Percentiles rank a stretch among this genome's conserved stretches.
phyloP scores from a whole-genome alignment of 441 rosid species.

The Populus hybrid region DNA sequence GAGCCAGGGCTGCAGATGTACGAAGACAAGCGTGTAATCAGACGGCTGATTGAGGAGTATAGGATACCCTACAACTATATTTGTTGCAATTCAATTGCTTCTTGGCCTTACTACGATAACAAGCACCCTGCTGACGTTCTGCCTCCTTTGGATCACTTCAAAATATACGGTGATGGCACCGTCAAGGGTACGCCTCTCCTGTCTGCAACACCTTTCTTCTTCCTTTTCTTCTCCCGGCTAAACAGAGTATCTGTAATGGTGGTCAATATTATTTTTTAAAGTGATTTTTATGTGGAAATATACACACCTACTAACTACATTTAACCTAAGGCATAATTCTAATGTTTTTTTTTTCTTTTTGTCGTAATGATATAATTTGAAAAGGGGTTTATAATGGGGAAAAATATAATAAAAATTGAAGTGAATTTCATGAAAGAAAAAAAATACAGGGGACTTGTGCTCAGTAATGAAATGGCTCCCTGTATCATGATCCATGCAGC shows the following conservation, averaged over 20 bases:
- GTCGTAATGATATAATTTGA: neutral
- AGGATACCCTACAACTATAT: conserved; percentile 44
- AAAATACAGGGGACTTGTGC: neutral
- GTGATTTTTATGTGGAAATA: too few species aligned
- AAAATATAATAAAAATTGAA: neutral
- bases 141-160: conserved; percentile 46
- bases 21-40: conserved; percentile 33
- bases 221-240: neutral
- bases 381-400: neutral
- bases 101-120: conserved; percentile 54
- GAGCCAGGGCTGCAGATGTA: conserved; percentile 47
- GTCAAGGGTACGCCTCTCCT: conserved; percentile 32
- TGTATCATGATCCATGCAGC: conserved; percentile 19
- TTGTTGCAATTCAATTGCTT: conserved; percentile 57
- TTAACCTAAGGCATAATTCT: neutral
- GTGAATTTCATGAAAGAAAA: neutral
- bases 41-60: conserved; percentile 33
- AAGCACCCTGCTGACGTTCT: conserved; percentile 44
- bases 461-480: neutral
- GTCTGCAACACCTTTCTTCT: neutral
- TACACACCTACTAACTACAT: too few species aligned
- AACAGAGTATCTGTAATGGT: too few species aligned
- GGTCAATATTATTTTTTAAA: too few species aligned
- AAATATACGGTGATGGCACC: conserved; percentile 52
- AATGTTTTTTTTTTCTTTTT: neutral